A percentile compares a stretch with the other conserved stretches of the same genome.
Conservation (phyloP, 768 basidiomycete genomes). For the Rhodotorula diobovata region DNA sequence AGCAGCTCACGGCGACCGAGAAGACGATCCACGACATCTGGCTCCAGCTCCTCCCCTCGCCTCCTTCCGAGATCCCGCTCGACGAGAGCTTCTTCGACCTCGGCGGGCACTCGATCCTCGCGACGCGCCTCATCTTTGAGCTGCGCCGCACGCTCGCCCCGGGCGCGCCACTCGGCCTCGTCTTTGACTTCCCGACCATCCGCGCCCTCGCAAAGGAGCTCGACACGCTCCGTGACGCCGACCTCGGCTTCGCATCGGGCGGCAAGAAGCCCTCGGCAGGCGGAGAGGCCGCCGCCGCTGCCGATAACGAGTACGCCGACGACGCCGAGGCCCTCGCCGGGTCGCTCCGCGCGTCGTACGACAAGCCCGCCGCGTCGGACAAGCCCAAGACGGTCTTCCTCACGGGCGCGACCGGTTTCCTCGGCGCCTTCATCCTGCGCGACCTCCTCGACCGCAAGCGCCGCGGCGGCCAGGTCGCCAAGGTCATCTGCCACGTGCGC, state of each 20-base stretch:
- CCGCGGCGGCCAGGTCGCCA: slow-evolving; percentile 60
- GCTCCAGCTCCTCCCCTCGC: slow-evolving; percentile 68
- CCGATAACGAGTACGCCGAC: slow-evolving; percentile 60
- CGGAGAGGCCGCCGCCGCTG: slow-evolving; percentile 18
- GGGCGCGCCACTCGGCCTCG: slow-evolving; percentile 81
- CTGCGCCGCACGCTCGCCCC: slow-evolving; percentile 87
- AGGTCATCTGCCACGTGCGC: slow-evolving; percentile 89
- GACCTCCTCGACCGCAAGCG: slow-evolving; percentile 59
- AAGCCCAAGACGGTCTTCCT: slow-evolving; percentile 68
- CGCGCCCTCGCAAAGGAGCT: slow-evolving; percentile 68
- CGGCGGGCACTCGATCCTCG: slow-evolving; percentile 96
- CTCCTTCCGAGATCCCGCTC: slow-evolving; percentile 62
- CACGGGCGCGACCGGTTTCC: slow-evolving; percentile 93
- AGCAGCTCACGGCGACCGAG: slow-evolving; percentile 64
- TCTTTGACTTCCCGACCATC: slow-evolving; percentile 88
- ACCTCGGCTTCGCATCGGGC: slow-evolving; percentile 64
- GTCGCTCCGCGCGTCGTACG: slow-evolving; percentile 60
- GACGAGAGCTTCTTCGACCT: slow-evolving; percentile 98
- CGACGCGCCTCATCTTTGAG: slow-evolving; percentile 93
- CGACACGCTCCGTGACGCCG: slow-evolving; percentile 67
- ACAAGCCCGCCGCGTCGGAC: slow-evolving; percentile 37
- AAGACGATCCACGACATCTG: slow-evolving; percentile 78
- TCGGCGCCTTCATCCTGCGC: slow-evolving; percentile 84
- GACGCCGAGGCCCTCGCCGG: slow-evolving; percentile 66
- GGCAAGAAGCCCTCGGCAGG: slow-evolving; percentile 26